Evolutionary conservation across 305 asterid species (phyloP).

Genomic region (Plantago coronopus): DNA sequence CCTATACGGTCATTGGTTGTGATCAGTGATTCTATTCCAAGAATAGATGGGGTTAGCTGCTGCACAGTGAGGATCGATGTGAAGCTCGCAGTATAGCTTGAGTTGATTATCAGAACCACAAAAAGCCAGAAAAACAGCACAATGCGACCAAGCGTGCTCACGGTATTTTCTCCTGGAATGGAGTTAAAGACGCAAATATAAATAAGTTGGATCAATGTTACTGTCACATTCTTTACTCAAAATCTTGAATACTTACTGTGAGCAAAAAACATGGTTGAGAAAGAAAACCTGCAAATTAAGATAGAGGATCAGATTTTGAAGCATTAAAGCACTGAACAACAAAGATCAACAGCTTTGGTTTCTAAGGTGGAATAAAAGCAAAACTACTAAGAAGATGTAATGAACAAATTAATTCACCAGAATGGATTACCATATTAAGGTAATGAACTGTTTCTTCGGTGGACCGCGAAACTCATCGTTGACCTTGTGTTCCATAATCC

Average conservation of each 20-base stretch:
- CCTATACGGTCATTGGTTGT: constrained; percentile 42
- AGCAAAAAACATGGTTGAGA: constrained; percentile 50
- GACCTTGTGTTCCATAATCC: constrained; percentile 51
- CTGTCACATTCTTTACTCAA: neutral
- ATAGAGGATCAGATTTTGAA: neutral
- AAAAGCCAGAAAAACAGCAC: constrained; percentile 57
- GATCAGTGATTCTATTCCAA: constrained; percentile 46
- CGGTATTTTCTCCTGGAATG: constrained; percentile 50
- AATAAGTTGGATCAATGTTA: neutral
- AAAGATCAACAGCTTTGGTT: neutral
- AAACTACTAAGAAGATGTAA: neutral
- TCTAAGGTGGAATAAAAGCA: neutral
- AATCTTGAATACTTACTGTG: constrained; percentile 42
- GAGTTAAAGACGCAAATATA: constrained; percentile 15
- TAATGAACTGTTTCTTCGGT: constrained; percentile 46
- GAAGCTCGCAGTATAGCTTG: constrained; percentile 63
- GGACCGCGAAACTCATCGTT: constrained; percentile 65
- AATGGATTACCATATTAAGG: constrained; percentile 44
- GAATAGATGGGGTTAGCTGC: constrained; percentile 48
- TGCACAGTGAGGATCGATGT: constrained; percentile 69
- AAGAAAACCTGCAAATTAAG: constrained; percentile 46
- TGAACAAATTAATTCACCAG: neutral
- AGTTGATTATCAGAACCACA: constrained; percentile 50
- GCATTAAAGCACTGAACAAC: neutral
- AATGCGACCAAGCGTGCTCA: constrained; percentile 52